These are phyloP conservation scores for Blastobotrys indianensis DNA, from an alignment of 1,139 yeast species.

Conservation along the genomic window DNA sequence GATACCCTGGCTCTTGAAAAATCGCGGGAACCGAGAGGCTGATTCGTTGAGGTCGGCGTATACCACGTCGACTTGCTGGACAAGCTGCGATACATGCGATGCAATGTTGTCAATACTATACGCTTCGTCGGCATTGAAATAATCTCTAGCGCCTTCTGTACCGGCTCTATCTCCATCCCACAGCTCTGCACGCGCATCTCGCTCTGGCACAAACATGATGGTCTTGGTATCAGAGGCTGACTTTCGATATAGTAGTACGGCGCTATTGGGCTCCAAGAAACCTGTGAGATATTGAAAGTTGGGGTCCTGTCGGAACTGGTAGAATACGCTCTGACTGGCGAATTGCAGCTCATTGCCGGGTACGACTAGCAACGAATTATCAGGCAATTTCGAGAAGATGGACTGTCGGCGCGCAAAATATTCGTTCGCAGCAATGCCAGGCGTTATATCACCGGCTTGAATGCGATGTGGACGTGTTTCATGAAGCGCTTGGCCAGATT, in stretches of 20 bases:
- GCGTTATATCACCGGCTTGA: constrained; percentile 72
- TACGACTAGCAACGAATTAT: constrained; percentile 63
- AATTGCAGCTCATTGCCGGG: constrained; percentile 68
- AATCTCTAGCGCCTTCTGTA: constrained; percentile 67
- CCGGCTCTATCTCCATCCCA: constrained; percentile 98
- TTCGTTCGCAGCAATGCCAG: constrained; percentile 80
- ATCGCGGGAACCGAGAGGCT: constrained; percentile 18
- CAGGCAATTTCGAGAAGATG: constrained; percentile 53
- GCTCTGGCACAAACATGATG: constrained; percentile 76
- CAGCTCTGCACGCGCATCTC: constrained; percentile 65
- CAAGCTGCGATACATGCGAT: constrained; percentile 17
- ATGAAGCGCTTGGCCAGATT: constrained; percentile 77
- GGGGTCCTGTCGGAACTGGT: constrained; percentile 87
- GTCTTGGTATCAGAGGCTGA: constrained; percentile 47
- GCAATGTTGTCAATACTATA: constrained; percentile 41
- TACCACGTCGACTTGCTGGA: constrained; percentile 22
- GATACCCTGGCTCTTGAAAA: constrained; percentile 14
- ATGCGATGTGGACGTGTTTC: constrained; percentile 80
- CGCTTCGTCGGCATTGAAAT: constrained; percentile 82
- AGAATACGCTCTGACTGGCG: constrained; percentile 86
- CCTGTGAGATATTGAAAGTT: constrained; percentile 84
- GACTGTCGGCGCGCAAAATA: constrained; percentile 64
- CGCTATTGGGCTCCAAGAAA: constrained; percentile 87
- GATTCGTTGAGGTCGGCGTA: constrained; percentile 26
- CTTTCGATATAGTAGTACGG: constrained; percentile 63